Conservation (phyloP, 2,329 filamentous ascomycete genomes). For the Fusarium equiseti region DNA sequence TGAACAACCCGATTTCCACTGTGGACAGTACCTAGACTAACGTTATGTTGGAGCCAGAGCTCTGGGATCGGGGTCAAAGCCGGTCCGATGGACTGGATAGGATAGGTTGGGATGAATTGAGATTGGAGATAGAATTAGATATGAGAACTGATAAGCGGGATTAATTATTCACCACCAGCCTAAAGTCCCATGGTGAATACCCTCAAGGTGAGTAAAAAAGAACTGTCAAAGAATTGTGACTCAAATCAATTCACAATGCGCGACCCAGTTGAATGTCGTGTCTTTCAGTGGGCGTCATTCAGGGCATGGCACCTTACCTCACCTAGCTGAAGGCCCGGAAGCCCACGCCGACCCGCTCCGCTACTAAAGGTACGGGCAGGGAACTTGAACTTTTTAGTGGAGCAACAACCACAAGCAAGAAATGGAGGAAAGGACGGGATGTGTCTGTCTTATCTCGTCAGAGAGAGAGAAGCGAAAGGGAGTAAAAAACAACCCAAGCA, state of each 20-base stretch:
- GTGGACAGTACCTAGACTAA: background rate
- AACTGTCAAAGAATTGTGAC: background rate
- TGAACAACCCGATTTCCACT: slow-evolving; percentile 20
- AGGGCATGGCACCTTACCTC: slow-evolving; percentile 21
- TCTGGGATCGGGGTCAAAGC: slow-evolving; percentile 34
- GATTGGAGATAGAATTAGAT: slow-evolving; percentile 27
- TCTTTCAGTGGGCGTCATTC: slow-evolving; percentile 41
- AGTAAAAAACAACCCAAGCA: slow-evolving; percentile 27
- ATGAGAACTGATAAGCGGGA: slow-evolving; percentile 23
- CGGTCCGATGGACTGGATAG: slow-evolving; percentile 29
- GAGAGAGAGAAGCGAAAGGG: background rate
- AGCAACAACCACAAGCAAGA: slow-evolving; percentile 26
- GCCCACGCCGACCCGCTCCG: slow-evolving; percentile 40
- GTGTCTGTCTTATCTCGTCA: slow-evolving; percentile 34
- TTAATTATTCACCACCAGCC: background rate
- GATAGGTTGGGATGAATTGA: slow-evolving; percentile 13
- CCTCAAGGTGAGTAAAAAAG: background rate
- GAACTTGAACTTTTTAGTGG: slow-evolving; percentile 44
- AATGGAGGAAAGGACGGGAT: slow-evolving; percentile 19
- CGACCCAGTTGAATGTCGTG: background rate
- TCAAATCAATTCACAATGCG: slow-evolving; percentile 11
- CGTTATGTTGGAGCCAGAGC: slow-evolving; percentile 24
- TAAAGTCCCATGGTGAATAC: background rate
- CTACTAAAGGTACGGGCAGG: slow-evolving; percentile 25
- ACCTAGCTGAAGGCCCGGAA: slow-evolving; percentile 31